A percentile compares a stretch with the other conserved stretches of the same genome.
Conservation (phyloP, 2,329 filamentous ascomycete species). For the Myotisia sp. region DNA sequence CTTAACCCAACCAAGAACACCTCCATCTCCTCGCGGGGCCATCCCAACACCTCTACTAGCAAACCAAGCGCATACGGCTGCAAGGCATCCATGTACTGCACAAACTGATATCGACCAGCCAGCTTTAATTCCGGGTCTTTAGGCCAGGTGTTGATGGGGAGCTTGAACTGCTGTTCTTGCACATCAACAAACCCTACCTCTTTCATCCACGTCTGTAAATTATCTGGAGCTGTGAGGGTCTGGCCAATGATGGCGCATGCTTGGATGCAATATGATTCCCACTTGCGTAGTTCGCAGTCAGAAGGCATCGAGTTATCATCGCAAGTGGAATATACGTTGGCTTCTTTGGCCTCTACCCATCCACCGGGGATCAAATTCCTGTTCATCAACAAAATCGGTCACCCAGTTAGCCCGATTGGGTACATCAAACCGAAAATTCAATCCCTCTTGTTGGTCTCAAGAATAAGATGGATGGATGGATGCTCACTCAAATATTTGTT, state of each 20-base stretch:
- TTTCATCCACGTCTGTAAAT: constrained; percentile 39
- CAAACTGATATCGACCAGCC: constrained; percentile 2
- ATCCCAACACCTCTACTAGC: constrained; percentile 6
- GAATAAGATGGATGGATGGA: no score
- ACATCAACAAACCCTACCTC: constrained; percentile 46
- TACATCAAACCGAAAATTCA: no score
- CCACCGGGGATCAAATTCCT: constrained; percentile 43
- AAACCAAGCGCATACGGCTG: constrained; percentile 4
- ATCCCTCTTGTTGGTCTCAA: no score
- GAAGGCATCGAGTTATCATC: constrained; percentile 9
- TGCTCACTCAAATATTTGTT: constrained; percentile 23
- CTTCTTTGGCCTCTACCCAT: constrained; percentile 34
- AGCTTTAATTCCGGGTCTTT: constrained; percentile 11
- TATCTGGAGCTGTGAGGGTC: constrained; percentile 40
- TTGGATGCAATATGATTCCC: constrained; percentile 32
- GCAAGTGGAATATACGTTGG: constrained; percentile 8
- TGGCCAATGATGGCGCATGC: constrained; percentile 33
- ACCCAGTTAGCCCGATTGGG: no score
- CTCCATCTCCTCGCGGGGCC: constrained; percentile 5
- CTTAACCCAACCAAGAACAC: constrained; percentile 4
- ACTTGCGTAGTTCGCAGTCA: constrained; percentile 19
- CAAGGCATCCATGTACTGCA: constrained; percentile 5
- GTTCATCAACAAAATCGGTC: constrained; percentile 17
- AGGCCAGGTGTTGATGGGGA: constrained; percentile 20
- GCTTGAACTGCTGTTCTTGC: constrained; percentile 27